phyloP scores from a whole-genome alignment of 2,329 filamentous ascomycete species.

The Fusarium pilosicola region DNA sequence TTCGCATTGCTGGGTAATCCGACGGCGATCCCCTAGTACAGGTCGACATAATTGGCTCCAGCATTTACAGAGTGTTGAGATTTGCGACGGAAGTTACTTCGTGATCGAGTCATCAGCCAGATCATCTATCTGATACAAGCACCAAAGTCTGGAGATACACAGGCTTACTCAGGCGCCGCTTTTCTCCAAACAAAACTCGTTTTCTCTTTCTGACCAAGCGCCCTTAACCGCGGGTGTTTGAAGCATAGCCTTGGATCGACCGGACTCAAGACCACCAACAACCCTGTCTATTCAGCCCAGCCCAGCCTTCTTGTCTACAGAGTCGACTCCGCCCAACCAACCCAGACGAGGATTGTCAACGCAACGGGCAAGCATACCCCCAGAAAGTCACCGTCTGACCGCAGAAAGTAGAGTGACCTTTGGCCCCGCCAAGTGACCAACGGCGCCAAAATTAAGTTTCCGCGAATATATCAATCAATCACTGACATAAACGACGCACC shows the following conservation, averaged over 20 bases:
- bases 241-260: constrained; percentile 12
- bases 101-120: constrained; percentile 20
- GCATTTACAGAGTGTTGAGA: constrained; percentile 9
- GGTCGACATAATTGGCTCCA: constrained; percentile 24
- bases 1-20: constrained; percentile 23
- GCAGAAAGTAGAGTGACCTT: constrained; percentile 49
- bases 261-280: constrained; percentile 34
- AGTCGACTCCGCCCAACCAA: constrained; percentile 44
- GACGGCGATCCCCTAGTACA: constrained; percentile 31
- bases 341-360: constrained; percentile 43
- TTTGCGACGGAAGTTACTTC: constrained; percentile 8
- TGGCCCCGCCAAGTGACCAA: constrained; percentile 46
- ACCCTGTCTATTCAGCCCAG: constrained; percentile 43
- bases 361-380: constrained; percentile 44
- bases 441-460: constrained; percentile 47
- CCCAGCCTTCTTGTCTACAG: constrained; percentile 38
- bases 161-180: constrained; percentile 27
- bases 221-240: constrained; percentile 25
- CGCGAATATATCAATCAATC: constrained; percentile 38
- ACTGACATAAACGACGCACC: constrained; percentile 39
- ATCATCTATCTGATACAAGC: constrained; percentile 37
- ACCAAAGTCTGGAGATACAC: constrained; percentile 6
- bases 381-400: constrained; percentile 48
- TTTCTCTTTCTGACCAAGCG: constrained; percentile 14
- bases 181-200: constrained; percentile 14